These are phyloP conservation scores for Beta vulgaris DNA, from an alignment of 148 eudicot genomes.

Conservation along the genomic window DNA sequence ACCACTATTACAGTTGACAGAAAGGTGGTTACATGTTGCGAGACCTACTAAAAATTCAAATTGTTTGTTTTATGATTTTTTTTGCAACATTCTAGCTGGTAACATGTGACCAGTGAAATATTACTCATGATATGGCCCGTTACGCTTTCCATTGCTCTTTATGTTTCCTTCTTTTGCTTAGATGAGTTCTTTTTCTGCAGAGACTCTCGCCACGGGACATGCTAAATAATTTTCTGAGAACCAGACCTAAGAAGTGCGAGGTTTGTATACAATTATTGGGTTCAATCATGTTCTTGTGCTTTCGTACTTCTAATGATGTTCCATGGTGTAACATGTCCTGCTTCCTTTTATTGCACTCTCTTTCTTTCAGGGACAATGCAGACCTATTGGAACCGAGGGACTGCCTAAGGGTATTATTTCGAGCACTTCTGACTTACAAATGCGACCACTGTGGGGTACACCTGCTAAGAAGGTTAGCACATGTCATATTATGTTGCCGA, in stretches of 20 bases:
- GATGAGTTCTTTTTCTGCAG: constrained; percentile 29
- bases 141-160: background rate
- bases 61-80: background rate
- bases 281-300: background rate
- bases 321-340: background rate
- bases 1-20: background rate
- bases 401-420: constrained; percentile 56
- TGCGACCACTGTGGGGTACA: constrained; percentile 61
- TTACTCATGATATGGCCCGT: background rate
- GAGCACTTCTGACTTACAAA: constrained; percentile 56
- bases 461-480: constrained; percentile 43
- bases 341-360: constrained; percentile 13
- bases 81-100: background rate
- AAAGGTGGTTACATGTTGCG: background rate
- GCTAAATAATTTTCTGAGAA: constrained; percentile 21
- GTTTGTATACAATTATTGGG: constrained; percentile 29
- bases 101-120: background rate
- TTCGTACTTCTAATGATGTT: background rate
- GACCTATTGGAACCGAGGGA: constrained; percentile 50
- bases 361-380: constrained; percentile 38
- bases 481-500: background rate
- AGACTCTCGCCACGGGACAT: constrained; percentile 31
- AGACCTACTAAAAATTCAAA: background rate
- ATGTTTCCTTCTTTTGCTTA: background rate
- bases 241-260: constrained; percentile 41